These are phyloP conservation scores for Aeschynomene evenia DNA, from an alignment of 306 rosid species.

Conservation along the genomic window DNA sequence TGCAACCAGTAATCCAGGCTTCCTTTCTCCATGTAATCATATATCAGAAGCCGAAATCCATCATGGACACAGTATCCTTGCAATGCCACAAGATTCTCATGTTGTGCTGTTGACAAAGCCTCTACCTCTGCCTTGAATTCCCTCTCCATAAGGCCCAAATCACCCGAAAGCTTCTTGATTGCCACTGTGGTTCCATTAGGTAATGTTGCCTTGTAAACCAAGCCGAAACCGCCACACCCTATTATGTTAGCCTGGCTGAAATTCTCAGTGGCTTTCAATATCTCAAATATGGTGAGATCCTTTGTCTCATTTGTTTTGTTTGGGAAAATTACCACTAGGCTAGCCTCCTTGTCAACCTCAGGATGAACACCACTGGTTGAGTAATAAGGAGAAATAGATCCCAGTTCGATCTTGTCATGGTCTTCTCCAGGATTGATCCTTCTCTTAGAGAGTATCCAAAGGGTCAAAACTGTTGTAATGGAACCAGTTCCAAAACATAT, in stretches of 20 bases:
- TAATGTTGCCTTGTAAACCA: slow-evolving; percentile 86
- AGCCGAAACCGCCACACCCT: slow-evolving; percentile 95
- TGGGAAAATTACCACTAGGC: slow-evolving; percentile 81
- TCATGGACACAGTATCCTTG: slow-evolving; percentile 86
- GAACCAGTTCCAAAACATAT: slow-evolving; percentile 53
- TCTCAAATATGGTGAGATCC: slow-evolving; percentile 78
- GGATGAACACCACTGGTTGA: slow-evolving; percentile 56
- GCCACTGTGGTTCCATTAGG: slow-evolving; percentile 72
- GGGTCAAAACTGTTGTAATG: slow-evolving; percentile 40
- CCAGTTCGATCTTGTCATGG: slow-evolving; percentile 66
- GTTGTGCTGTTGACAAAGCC: slow-evolving; percentile 88
- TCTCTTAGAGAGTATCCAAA: slow-evolving; percentile 84
- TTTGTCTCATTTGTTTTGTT: slow-evolving; percentile 56
- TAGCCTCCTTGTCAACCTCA: slow-evolving; percentile 64
- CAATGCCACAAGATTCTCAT: slow-evolving; percentile 80
- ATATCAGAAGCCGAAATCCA: slow-evolving; percentile 77
- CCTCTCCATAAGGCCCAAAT: slow-evolving; percentile 90
- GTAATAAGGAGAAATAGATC: slow-evolving; percentile 50
- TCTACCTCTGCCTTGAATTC: slow-evolving; percentile 93
- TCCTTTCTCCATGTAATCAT: slow-evolving; percentile 91
- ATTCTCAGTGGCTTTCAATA: slow-evolving; percentile 83
- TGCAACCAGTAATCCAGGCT: slow-evolving; percentile 95
- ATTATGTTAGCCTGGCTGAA: slow-evolving; percentile 88
- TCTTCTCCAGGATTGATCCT: slow-evolving; percentile 80
- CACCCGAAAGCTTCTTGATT: slow-evolving; percentile 93